Percentiles rank a stretch among this genome's conserved stretches.
Evolutionary conservation across 306 rosid genomes (phyloP).

Genomic region (Dalbergia oliveri): DNA sequence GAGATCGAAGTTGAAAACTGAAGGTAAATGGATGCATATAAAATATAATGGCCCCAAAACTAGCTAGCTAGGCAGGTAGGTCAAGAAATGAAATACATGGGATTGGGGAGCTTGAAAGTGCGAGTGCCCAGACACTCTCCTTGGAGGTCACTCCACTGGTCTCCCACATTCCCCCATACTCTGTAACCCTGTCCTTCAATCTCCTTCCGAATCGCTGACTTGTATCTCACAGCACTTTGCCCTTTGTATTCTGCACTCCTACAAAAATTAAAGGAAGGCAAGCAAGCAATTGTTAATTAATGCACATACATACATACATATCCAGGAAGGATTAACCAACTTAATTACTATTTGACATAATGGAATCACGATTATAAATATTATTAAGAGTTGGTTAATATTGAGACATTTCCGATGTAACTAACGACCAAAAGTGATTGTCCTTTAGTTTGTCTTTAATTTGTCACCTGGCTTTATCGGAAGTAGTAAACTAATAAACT

Average conservation of each 20-base stretch:
- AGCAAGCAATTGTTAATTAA: neutral
- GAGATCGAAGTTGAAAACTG: neutral
- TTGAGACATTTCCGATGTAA: conserved; percentile 1
- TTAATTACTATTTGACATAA: too few relatives aligned
- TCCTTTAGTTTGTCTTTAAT: neutral
- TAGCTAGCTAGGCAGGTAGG: neutral
- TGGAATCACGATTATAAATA: too few relatives aligned
- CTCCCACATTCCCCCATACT: conserved; percentile 94
- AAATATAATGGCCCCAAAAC: neutral
- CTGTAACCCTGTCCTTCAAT: conserved; percentile 72
- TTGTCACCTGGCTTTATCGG: neutral
- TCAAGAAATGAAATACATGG: conserved; percentile 83
- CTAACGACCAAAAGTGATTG: conserved; percentile 31
- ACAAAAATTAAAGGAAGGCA: neutral
- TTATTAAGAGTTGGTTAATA: neutral
- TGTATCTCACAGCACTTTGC: conserved; percentile 66
- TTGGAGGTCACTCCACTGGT: conserved; percentile 93
- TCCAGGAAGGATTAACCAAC: too few relatives aligned
- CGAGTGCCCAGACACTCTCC: conserved; percentile 76
- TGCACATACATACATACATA: too few relatives aligned
- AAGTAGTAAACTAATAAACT: neutral
- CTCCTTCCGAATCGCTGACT: conserved; percentile 65
- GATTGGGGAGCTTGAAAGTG: conserved; percentile 89
- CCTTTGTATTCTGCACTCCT: conserved; percentile 67
- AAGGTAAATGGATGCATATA: neutral